These are phyloP conservation scores for Mycena sanguinolenta DNA, from an alignment of 768 basidiomycete genomes.

Conservation along the genomic window DNA sequence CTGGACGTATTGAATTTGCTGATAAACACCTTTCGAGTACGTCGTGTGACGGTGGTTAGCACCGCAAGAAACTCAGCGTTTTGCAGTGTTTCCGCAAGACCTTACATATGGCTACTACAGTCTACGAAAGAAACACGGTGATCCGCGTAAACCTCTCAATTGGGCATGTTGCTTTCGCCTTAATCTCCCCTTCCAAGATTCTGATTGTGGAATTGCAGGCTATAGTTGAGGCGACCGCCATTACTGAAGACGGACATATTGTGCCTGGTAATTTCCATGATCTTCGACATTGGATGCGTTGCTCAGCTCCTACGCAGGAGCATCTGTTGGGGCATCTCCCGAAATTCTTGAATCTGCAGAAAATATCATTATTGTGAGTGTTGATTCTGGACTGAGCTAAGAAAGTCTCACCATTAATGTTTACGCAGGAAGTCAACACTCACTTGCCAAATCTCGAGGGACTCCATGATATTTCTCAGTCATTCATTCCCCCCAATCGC, in stretches of 20 bases:
- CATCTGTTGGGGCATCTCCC: conserved; percentile 62
- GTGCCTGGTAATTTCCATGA: conserved; percentile 49
- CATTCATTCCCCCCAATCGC: conserved; percentile 57
- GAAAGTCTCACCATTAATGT: not conserved
- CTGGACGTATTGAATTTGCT: conserved; percentile 60
- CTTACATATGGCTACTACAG: conserved; percentile 63
- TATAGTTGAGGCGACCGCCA: conserved; percentile 65
- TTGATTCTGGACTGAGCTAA: no score
- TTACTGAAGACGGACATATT: conserved; percentile 62
- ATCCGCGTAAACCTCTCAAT: conserved; percentile 58
- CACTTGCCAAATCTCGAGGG: conserved; percentile 61
- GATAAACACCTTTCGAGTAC: conserved; percentile 65
- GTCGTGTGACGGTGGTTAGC: conserved; percentile 27
- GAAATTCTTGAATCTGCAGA: conserved; percentile 63
- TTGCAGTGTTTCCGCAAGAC: conserved; percentile 63
- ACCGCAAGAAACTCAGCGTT: not conserved
- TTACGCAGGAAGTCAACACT: conserved; percentile 57
- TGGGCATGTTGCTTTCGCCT: no score
- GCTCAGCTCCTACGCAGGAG: conserved; percentile 43
- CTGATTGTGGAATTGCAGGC: no score
- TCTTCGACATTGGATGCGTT: not conserved
- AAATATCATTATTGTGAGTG: conserved; percentile 58
- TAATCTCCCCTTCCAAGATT: no score
- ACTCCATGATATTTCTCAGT: conserved; percentile 63
- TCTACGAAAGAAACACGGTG: conserved; percentile 58